Base-by-base conservation (phyloP, 768 basidiomycete species). In the Kwoniella newhampshirensis region DNA sequence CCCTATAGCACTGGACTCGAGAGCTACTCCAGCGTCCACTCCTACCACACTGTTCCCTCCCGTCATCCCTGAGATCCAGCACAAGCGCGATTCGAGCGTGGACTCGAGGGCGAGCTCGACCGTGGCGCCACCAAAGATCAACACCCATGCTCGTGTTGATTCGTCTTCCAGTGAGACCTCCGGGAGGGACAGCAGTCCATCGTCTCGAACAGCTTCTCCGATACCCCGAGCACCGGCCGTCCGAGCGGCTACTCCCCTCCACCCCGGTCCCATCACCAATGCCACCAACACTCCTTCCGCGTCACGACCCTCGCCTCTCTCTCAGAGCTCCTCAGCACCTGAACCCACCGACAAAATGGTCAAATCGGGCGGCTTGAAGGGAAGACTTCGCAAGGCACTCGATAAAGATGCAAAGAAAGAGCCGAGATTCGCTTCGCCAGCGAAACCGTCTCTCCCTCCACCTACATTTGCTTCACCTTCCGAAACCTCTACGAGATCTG, bases 371-470 rank as follows among this genome's bases (percentile, higher is more conserved):
- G 90, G 90, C 0, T 80, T 93, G 62, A 91, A 90, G 73, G 85
- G 84, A 64, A 83, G 84, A 54, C 80, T 91, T 37, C 84, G 87
- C 39, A 84, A 88, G 26, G 88, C 86, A 4, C 79, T 89, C 7
- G 66, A 67, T 28, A 68, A 61, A 36, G 65, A 71, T 20, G 43
- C 63, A 13, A 48, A 56, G 45, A 48, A 51, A 43, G 46, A 51
- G 30, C 65, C 51, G 50, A 45, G 47, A 45, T 63, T 44, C 25
- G 54, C 56, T 37, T 54, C 62, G 47, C 43, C 57, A 32, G 63
- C 59, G 28, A 60, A 62, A 50, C 51, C 62, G 40, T 51, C 60
- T 43, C 49, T 62, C 6, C 54, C 60, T 9, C 47, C 59, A 5
- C 52, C 59, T 23, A 54, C 57, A 11, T 64, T 53, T 28, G 61